Conservation (phyloP, 2,329 filamentous ascomycete species). For the Aspergillus sp. region DNA sequence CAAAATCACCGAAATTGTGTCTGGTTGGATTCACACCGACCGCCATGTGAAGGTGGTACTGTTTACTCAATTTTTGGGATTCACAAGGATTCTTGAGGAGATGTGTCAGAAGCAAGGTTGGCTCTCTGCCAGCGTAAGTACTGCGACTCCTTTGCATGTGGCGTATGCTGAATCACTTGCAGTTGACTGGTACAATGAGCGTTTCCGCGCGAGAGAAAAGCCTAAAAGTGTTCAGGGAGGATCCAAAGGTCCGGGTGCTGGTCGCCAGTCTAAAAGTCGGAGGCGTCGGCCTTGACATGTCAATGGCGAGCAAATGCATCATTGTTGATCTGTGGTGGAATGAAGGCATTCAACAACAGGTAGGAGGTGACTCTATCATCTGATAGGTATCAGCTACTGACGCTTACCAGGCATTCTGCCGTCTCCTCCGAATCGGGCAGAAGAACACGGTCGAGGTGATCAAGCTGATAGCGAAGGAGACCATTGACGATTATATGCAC, state of each 20-base stretch:
- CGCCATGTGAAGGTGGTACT: slow-evolving; percentile 55
- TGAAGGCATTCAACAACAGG: slow-evolving; percentile 59
- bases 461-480: slow-evolving; percentile 54
- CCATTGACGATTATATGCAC: slow-evolving; percentile 52
- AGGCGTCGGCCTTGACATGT: slow-evolving; percentile 59
- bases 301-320: slow-evolving; percentile 58
- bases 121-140: slow-evolving; percentile 28
- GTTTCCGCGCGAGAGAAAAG: slow-evolving; percentile 44
- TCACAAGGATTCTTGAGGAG: slow-evolving; percentile 50
- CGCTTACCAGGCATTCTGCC: slow-evolving; percentile 46
- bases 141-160: background rate
- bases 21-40: slow-evolving; percentile 43
- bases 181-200: slow-evolving; percentile 51
- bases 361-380: slow-evolving; percentile 5
- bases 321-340: slow-evolving; percentile 64
- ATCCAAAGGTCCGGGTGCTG: slow-evolving; percentile 45
- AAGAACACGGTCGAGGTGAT: slow-evolving; percentile 57
- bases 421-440: slow-evolving; percentile 66
- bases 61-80: slow-evolving; percentile 58
- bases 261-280: slow-evolving; percentile 58
- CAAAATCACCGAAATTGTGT: slow-evolving; percentile 31
- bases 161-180: background rate
- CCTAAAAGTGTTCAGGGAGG: slow-evolving; percentile 46
- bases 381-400: background rate
- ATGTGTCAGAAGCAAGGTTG: slow-evolving; percentile 53